Evolutionary conservation across 2,329 filamentous ascomycete species (phyloP).

Genomic region (Mariannaea elegans): DNA sequence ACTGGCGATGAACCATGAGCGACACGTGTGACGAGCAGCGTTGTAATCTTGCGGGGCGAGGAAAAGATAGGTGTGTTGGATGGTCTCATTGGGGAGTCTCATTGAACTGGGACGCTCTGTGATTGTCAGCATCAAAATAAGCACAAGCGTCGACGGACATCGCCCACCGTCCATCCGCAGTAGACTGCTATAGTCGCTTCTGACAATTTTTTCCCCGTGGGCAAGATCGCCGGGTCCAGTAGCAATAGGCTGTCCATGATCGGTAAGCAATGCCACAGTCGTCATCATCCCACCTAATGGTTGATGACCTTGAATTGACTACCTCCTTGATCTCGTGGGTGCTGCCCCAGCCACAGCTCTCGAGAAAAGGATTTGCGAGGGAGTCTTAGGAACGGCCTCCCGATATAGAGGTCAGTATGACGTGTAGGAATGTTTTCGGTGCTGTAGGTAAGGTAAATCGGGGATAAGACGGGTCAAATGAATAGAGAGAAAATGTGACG

Average conservation of each 20-base stretch:
- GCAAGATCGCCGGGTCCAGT: constrained; percentile 21
- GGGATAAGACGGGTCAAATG: not conserved
- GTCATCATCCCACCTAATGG: constrained; percentile 22
- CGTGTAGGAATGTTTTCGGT: not conserved
- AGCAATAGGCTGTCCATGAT: constrained; percentile 20
- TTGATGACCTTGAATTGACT: constrained; percentile 15
- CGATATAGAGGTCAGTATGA: constrained; percentile 1
- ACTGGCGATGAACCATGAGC: constrained; percentile 66
- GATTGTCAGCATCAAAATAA: not conserved
- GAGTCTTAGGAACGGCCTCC: constrained; percentile 35
- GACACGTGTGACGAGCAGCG: constrained; percentile 67
- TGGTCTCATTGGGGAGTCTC: constrained; percentile 47
- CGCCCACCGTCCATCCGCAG: constrained; percentile 19
- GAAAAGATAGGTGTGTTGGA: constrained; percentile 47
- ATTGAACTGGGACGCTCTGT: constrained; percentile 35
- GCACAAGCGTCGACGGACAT: not conserved
- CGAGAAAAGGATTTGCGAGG: constrained; percentile 41
- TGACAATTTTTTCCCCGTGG: constrained; percentile 22
- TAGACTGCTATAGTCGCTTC: constrained; percentile 11
- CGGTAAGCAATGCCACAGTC: constrained; percentile 25
- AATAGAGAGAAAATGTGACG: not conserved
- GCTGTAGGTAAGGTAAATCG: not conserved
- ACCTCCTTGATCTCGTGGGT: constrained; percentile 18
- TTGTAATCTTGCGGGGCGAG: constrained; percentile 60
- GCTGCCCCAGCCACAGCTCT: constrained; percentile 36